Conservation (phyloP, 148 eudicot species). For the Chenopodium album region DNA sequence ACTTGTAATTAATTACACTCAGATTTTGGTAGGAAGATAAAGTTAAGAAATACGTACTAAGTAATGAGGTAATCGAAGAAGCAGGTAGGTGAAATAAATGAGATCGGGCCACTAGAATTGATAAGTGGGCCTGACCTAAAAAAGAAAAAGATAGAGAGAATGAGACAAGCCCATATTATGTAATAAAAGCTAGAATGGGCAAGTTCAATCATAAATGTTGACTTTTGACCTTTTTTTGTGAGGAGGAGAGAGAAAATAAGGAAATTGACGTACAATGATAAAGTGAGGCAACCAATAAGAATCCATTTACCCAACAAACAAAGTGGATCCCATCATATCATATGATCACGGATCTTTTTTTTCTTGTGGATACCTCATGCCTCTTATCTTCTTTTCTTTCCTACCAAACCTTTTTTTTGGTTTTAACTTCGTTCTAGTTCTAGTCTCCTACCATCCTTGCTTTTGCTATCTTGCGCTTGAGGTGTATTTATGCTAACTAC, state of each 20-base stretch:
- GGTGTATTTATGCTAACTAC: background rate
- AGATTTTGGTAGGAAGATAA: too few relatives aligned
- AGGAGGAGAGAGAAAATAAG: background rate
- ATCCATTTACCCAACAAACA: conserved; percentile 19
- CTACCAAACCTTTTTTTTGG: conserved; percentile 3
- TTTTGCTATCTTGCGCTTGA: conserved; percentile 19
- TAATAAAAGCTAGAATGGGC: conserved; percentile 13
- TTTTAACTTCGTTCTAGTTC: background rate
- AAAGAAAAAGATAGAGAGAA: background rate
- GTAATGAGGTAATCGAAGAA: background rate
- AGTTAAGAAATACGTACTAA: too few relatives aligned
- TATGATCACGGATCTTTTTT: background rate
- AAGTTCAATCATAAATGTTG: background rate
- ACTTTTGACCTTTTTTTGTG: conserved; percentile 1
- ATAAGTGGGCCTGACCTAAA: conserved; percentile 4
- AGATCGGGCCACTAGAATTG: conserved; percentile 1
- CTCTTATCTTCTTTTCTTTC: conserved; percentile 20
- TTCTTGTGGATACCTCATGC: conserved; percentile 18
- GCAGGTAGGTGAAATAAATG: conserved; percentile 12
- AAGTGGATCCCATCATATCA: conserved; percentile 8
- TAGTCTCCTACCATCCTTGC: conserved; percentile 16
- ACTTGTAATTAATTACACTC: too few relatives aligned
- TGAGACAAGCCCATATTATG: background rate
- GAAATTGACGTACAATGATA: background rate
- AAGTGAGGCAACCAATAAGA: conserved; percentile 12